Evolutionary conservation across 192 early-diverging fungal genomes (phyloP), one percentile per base, ranked within the genome.

Genomic region (Globomyces pollinis-pini): DNA sequence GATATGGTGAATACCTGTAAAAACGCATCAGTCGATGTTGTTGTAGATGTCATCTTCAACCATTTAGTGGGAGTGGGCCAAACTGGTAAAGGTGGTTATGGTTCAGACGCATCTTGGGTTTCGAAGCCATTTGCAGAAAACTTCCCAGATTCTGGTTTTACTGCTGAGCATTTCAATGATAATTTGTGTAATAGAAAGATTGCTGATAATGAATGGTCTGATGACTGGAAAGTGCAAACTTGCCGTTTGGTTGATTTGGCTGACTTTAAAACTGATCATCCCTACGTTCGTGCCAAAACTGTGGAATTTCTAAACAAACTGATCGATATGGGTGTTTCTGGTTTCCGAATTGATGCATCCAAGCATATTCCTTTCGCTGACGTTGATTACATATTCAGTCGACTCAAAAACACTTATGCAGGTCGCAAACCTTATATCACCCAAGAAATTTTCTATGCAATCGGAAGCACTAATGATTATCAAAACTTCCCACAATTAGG

Each of bases 111-210:
- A 33, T 33, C 30, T 51, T 51, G 50, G 50, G 16, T 31, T 51
- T 28, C 28, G 11, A 31, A 36, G 13, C 30, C 24, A n/a, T 41
- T 57, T 24, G 23, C 4, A 8, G 55, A 57, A 33, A 13, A 8
- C 55, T 42, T 34, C 26, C 55, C 55, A 39, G 55, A 57, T 41
- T 21, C 55, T 2, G 55, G 55, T 3, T 57, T 39, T 44, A 57
- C 55, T 39, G 18, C 38, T 31, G 55, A 57, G 4, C 55, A 57
- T 38, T 57, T 29, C 26, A 34, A 57, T 23, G 55, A 57, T 21
- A 39, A 31, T 30, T 13, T 42, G 30, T 57, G 55, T 21, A 47
- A 47, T 26, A 26, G 44, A 2, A 57, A 57, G 1, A 39, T 57
- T 6, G 55, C n/a, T n/a, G 23, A 26, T 20, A 47, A 47, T 26